phyloP scores from a whole-genome alignment of 495 filamentous ascomycete species.

The Acidomyces sp. region DNA sequence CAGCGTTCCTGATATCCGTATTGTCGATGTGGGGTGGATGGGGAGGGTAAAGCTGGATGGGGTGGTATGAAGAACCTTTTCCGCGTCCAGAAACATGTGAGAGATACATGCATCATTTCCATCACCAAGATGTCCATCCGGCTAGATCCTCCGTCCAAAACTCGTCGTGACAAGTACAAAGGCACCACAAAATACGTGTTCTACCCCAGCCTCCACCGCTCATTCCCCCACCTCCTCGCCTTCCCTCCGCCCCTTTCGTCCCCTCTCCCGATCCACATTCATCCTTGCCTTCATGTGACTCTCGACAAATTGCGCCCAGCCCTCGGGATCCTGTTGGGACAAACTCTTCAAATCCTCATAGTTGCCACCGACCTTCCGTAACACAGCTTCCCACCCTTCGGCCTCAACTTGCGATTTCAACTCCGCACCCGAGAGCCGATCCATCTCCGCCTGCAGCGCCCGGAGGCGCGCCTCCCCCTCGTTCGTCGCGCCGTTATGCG shows the following conservation, averaged over 20 bases:
- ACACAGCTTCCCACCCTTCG: slow-evolving; percentile 22
- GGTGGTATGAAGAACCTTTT: no score
- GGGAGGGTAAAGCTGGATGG: no score
- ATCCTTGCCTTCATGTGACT: slow-evolving; percentile 17
- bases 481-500: slow-evolving; percentile 7
- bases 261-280: slow-evolving; percentile 10
- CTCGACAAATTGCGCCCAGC: slow-evolving; percentile 17
- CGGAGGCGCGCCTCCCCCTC: slow-evolving; percentile 3
- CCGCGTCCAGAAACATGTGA: no score
- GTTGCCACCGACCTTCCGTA: slow-evolving; percentile 24
- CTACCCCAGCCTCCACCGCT: no score
- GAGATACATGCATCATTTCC: no score
- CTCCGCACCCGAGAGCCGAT: slow-evolving; percentile 23
- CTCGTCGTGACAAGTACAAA: no score
- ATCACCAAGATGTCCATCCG: no score
- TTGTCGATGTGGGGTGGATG: no score
- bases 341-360: slow-evolving; percentile 26
- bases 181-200: no score
- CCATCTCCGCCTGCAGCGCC: slow-evolving; percentile 6
- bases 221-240: no score
- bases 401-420: slow-evolving; percentile 17
- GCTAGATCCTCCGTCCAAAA: no score
- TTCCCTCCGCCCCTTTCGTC: background rate
- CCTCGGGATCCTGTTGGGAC: slow-evolving; percentile 21
- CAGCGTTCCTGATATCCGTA: no score